phyloP scores from a whole-genome alignment of 352 stramenopile genomes.

The Hyaloperonospora brassicae region DNA sequence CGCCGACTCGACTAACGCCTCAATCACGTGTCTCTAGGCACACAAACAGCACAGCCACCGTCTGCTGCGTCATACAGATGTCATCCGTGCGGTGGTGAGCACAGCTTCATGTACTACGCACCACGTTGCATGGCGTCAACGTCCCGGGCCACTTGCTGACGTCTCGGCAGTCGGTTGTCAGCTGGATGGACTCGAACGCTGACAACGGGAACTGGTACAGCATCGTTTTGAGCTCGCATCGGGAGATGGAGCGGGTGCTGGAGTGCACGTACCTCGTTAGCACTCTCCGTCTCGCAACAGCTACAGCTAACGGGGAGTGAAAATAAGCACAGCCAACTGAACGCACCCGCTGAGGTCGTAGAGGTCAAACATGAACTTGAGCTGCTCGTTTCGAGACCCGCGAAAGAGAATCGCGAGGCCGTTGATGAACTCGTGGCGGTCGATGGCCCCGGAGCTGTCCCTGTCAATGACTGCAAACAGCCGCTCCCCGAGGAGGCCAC shows the following conservation, averaged over 20 bases:
- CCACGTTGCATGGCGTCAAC: conserved; percentile 14
- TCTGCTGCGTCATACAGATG: neutral
- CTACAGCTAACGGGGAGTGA: neutral
- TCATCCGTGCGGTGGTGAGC: neutral
- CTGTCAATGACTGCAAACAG: conserved; percentile 91
- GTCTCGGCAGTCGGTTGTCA: conserved; percentile 20
- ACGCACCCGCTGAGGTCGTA: conserved; percentile 84
- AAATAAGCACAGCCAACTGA: no score
- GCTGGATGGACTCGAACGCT: conserved; percentile 50
- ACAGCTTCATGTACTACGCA: conserved; percentile 6
- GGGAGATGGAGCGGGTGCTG: conserved; percentile 78
- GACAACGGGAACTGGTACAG: conserved; percentile 79
- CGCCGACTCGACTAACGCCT: conserved; percentile 78
- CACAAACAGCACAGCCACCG: neutral
- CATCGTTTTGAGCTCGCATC: conserved; percentile 78
- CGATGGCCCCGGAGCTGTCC: conserved; percentile 78
- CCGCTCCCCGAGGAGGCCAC: conserved; percentile 84
- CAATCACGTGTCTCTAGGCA: conserved; percentile 51
- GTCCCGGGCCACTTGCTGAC: conserved; percentile 12
- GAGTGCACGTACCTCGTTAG: conserved; percentile 15
- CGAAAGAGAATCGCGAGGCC: conserved; percentile 82
- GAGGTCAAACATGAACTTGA: conserved; percentile 91
- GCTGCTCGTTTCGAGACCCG: conserved; percentile 84
- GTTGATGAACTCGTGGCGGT: conserved; percentile 90
- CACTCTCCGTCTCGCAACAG: neutral